phyloP scores from a whole-genome alignment of 371 early-diverging fungal genomes.

The Mucor piriformis region DNA sequence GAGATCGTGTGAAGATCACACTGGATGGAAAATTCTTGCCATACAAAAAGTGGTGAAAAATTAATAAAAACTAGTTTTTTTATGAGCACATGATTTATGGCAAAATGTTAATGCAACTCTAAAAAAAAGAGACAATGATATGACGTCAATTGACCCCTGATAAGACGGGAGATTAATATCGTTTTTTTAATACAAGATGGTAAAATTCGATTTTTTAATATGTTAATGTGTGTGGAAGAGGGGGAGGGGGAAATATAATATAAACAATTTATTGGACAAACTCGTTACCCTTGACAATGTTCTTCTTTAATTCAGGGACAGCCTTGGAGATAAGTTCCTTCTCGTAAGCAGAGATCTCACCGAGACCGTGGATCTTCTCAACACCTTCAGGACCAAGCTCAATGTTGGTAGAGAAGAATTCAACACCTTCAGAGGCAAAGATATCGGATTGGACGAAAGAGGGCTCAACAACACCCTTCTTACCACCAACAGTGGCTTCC shows the following conservation, averaged over 20 bases:
- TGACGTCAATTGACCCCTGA: background rate
- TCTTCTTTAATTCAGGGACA: slow-evolving; percentile 91
- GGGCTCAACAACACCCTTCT: slow-evolving; percentile 91
- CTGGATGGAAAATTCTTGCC: slow-evolving; percentile 62
- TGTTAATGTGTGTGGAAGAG: background rate
- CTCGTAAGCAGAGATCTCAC: slow-evolving; percentile 87
- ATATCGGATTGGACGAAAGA: slow-evolving; percentile 90
- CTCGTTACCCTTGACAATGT: slow-evolving; percentile 84
- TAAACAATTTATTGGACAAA: slow-evolving; percentile 56
- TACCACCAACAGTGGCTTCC: slow-evolving; percentile 83
- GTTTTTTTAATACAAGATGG: background rate
- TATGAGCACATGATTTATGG: too few relatives aligned
- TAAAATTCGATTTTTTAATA: background rate
- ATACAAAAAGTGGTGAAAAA: slow-evolving; percentile 33
- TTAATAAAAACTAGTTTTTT: too few relatives aligned
- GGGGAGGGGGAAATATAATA: background rate
- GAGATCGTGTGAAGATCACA: slow-evolving; percentile 55
- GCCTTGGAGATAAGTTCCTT: slow-evolving; percentile 86
- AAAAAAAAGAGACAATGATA: background rate
- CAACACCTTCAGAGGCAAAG: slow-evolving; percentile 66
- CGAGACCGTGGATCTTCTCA: slow-evolving; percentile 89
- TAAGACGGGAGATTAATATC: background rate
- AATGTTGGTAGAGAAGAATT: slow-evolving; percentile 96
- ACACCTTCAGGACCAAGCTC: slow-evolving; percentile 95
- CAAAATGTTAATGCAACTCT: background rate